Evolutionary conservation across 345 rosid genomes (phyloP).

Genomic region (Trapa incisa): DNA sequence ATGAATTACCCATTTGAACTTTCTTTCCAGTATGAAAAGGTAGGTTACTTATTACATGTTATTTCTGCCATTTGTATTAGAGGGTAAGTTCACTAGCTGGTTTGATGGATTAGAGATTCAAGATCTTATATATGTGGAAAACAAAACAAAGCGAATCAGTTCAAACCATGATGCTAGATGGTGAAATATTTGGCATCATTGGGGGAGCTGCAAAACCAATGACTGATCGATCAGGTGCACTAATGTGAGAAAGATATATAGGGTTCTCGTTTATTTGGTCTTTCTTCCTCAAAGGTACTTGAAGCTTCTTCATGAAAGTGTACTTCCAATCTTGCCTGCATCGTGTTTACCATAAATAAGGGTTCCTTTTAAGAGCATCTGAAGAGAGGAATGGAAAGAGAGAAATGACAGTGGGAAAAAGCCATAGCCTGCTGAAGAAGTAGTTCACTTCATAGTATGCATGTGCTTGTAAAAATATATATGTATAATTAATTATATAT

Average conservation of each 20-base stretch:
- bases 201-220: no score
- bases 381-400: not conserved
- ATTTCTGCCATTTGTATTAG: no score
- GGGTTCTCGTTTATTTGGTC: not conserved
- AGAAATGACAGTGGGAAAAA: not conserved
- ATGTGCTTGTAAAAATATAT: not conserved
- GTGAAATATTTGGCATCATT: no score
- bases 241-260: not conserved
- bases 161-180: no score
- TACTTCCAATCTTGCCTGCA: not conserved
- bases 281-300: not conserved
- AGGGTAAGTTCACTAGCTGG: no score
- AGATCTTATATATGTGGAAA: no score
- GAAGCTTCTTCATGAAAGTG: constrained; percentile 2
- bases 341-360: not conserved
- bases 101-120: no score
- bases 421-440: not conserved
- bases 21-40: no score
- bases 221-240: no score
- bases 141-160: no score
- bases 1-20: no score
- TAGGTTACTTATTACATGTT: no score
- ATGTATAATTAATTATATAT: not conserved
- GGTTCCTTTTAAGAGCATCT: not conserved
- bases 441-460: not conserved